Evolutionary conservation across 192 early-diverging fungal species (phyloP).

Genomic region (Rhizophagus sp.): DNA sequence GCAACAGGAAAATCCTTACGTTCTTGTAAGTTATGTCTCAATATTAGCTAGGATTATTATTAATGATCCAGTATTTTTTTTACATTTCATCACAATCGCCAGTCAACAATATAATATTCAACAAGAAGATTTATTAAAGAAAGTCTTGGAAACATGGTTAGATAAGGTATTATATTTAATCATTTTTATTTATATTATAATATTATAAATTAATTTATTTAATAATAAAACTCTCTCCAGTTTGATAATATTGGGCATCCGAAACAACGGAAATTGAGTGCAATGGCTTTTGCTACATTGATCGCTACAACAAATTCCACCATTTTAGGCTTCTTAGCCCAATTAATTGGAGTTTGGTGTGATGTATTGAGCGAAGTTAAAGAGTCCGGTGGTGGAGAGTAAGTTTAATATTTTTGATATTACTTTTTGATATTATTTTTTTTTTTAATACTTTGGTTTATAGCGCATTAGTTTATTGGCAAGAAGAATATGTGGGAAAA

Average conservation of each 20-base stretch:
- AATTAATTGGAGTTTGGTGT: slow-evolving; percentile 59
- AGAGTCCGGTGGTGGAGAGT: slow-evolving; percentile 62
- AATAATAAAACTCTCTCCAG: slow-evolving; percentile 36
- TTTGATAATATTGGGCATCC: slow-evolving; percentile 76
- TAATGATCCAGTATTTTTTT: slow-evolving; percentile 55
- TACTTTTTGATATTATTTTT: neutral
- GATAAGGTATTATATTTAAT: slow-evolving; percentile 58
- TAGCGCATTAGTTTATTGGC: slow-evolving; percentile 58
- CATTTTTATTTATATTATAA: neutral
- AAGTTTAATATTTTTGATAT: slow-evolving; percentile 26
- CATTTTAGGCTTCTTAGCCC: slow-evolving; percentile 49
- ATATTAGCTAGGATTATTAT: slow-evolving; percentile 64
- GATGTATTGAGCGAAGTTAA: slow-evolving; percentile 65
- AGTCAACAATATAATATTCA: slow-evolving; percentile 47
- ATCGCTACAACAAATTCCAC: slow-evolving; percentile 49
- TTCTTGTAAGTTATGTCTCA: slow-evolving; percentile 62
- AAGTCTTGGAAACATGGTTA: slow-evolving; percentile 59
- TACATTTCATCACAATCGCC: slow-evolving; percentile 48
- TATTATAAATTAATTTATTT: neutral
- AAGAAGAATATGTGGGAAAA: slow-evolving; percentile 51
- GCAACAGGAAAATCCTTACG: slow-evolving; percentile 51
- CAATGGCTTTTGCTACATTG: slow-evolving; percentile 62
- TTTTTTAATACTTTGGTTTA: neutral
- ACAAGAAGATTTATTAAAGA: slow-evolving; percentile 45
- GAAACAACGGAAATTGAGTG: slow-evolving; percentile 65